Percentiles rank a stretch among this genome's conserved stretches.
phyloP scores from a whole-genome alignment of 2,329 filamentous ascomycete genomes.

The Penicillium italicum region DNA sequence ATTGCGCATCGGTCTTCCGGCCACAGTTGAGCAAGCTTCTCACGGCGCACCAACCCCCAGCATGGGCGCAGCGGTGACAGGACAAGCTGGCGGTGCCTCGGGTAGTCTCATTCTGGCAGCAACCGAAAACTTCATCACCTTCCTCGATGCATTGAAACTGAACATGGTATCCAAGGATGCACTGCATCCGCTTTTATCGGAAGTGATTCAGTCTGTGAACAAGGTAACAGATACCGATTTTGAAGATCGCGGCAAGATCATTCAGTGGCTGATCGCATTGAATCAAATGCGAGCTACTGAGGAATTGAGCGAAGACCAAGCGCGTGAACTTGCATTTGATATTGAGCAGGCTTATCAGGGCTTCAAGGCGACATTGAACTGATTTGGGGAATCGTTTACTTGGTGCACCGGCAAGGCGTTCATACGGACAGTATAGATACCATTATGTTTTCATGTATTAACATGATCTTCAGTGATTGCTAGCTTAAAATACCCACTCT shows the following conservation, averaged over 20 bases:
- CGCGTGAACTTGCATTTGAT: conserved; percentile 83
- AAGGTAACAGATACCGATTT: conserved; percentile 95
- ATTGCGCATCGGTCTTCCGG: conserved; percentile 85
- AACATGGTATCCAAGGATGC: conserved; percentile 93
- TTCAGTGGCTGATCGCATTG: conserved; percentile 94
- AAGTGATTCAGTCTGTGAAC: conserved; percentile 95
- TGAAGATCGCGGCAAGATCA: conserved; percentile 92
- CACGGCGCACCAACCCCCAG: conserved; percentile 47
- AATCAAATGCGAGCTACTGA: conserved; percentile 98
- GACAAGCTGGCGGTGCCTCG: conserved; percentile 42
- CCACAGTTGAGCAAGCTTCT: conserved; percentile 65
- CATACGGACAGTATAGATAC: conserved; percentile 11
- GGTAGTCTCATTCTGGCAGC: conserved; percentile 75
- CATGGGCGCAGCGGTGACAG: conserved; percentile 29
- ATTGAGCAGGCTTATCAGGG: conserved; percentile 93
- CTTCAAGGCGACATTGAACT: conserved; percentile 76
- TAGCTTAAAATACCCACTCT: conserved; percentile 3
- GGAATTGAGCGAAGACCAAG: conserved; percentile 81
- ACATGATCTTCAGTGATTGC: not conserved
- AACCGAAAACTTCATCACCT: conserved; percentile 97
- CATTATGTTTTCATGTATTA: not conserved
- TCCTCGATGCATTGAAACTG: conserved; percentile 89
- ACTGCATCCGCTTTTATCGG: conserved; percentile 88
- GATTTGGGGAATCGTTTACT: conserved; percentile 15
- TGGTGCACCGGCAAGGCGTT: conserved; percentile 13